Conservation (phyloP, 345 rosid genomes). For the Aethionema arabicum region DNA sequence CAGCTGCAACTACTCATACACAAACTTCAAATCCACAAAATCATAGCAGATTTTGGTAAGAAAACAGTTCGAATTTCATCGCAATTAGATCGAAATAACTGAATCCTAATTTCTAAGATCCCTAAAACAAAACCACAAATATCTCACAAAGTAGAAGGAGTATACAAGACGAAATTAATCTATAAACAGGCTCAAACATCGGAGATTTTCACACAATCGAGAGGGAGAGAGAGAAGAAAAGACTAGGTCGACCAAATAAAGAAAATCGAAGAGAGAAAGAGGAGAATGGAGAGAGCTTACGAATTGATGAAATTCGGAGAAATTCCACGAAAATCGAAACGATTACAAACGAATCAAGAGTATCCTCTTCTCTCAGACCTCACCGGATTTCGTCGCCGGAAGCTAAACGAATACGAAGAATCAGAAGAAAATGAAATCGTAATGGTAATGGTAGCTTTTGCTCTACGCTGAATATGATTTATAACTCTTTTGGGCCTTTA, state of each 20-base stretch:
- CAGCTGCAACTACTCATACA: not conserved
- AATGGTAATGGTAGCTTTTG: slow-evolving; percentile 35
- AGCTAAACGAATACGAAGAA: slow-evolving; percentile 32
- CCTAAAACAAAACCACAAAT: slow-evolving; percentile 16
- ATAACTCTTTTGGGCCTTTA: not conserved
- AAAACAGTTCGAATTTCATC: slow-evolving; percentile 3
- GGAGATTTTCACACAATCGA: slow-evolving; percentile 8
- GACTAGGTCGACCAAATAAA: slow-evolving; percentile 23
- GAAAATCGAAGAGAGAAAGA: slow-evolving; percentile 2
- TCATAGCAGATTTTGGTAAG: not conserved
- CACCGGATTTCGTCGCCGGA: slow-evolving; percentile 20
- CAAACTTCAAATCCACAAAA: not conserved
- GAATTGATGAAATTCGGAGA: slow-evolving; percentile 2
- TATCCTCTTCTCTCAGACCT: not conserved
- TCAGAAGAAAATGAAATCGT: slow-evolving; percentile 3
- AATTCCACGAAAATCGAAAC: not conserved
- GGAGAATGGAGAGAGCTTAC: slow-evolving; percentile 21
- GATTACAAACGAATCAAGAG: slow-evolving; percentile 7
- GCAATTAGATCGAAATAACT: slow-evolving; percentile 1
- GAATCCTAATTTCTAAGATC: slow-evolving; percentile 23
- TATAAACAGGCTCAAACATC: slow-evolving; percentile 23
- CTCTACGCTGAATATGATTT: slow-evolving; percentile 35
- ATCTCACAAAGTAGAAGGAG: slow-evolving; percentile 7
- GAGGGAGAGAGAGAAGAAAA: not conserved
- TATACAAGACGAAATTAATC: not conserved